Evolutionary conservation across 2,329 filamentous ascomycete species (phyloP), one percentile per base, ranked within the genome.

Genomic region (Eutypella sp.): DNA sequence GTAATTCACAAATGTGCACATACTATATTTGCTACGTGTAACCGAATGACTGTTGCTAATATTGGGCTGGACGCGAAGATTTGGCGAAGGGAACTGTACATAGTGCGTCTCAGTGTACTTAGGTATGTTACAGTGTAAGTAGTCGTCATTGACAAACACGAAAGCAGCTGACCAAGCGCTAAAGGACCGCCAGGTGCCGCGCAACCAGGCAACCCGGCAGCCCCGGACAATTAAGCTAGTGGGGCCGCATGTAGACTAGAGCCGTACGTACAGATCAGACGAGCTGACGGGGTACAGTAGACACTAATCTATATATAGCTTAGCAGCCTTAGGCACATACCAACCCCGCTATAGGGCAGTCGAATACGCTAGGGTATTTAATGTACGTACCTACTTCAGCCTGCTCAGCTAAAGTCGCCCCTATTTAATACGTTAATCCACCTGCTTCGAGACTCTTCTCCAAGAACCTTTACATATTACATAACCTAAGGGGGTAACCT

Each of bases 61-160:
- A n/a, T n/a, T n/a, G n/a, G n/a, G n/a, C 29, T 33, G 29, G 29
- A 7, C 11, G 29, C 29, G 29, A 33, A 15, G 29, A 7, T 33
- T 33, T 4, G 16, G 16, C 16, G 29, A 33, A 33, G 16, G 29
- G 29, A 11, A 33, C n/a, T n/a, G n/a, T n/a, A n/a, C n/a, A n/a
- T n/a, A n/a, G n/a, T n/a, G n/a, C n/a, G n/a, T n/a, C n/a, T n/a
- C n/a, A n/a, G n/a, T n/a, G n/a, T n/a, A n/a, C n/a, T n/a, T n/a
- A n/a, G n/a, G n/a, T n/a, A n/a, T n/a, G n/a, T n/a, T n/a, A n/a
- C n/a, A n/a, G 29, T 11, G 29, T n/a, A 33, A 33, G 16, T 33
- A 47, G 54, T 55, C 57, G 55, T 60, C 57, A 60, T 60, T 46
- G 52, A 59, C 5, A n/a, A 52, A 60, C 58, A 56, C 58, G 57